Conservation (phyloP, 2,329 filamentous ascomycete genomes). For the Monilinia laxa region DNA sequence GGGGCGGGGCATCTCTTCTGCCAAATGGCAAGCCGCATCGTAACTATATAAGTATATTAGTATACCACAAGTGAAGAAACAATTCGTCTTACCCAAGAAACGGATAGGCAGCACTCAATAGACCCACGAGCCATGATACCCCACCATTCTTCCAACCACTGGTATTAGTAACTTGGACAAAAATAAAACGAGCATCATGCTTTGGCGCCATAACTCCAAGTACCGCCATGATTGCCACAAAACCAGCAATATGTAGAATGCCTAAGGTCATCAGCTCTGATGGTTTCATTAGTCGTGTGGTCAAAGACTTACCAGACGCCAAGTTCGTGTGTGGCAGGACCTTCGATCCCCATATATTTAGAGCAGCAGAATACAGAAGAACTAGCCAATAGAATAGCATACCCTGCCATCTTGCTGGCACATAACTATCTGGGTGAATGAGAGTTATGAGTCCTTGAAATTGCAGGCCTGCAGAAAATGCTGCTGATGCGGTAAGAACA, state of each 20-base stretch:
- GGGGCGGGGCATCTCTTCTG: slow-evolving; percentile 49
- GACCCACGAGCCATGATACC: slow-evolving; percentile 49
- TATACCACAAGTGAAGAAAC: background rate
- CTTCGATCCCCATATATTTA: slow-evolving; percentile 27
- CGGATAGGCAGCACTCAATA: slow-evolving; percentile 45
- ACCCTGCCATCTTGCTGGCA: slow-evolving; percentile 46
- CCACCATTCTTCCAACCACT: slow-evolving; percentile 48
- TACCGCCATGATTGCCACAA: slow-evolving; percentile 44
- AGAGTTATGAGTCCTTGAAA: slow-evolving; percentile 47
- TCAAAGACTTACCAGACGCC: slow-evolving; percentile 37
- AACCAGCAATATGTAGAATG: slow-evolving; percentile 41
- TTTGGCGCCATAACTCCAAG: slow-evolving; percentile 47
- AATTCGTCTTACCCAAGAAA: slow-evolving; percentile 38
- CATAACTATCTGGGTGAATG: slow-evolving; percentile 44
- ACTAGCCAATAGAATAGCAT: slow-evolving; percentile 51
- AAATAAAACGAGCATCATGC: slow-evolving; percentile 46
- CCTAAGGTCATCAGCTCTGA: slow-evolving; percentile 17
- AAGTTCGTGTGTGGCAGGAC: slow-evolving; percentile 44
- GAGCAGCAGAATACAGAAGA: slow-evolving; percentile 41
- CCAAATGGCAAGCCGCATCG: slow-evolving; percentile 48
- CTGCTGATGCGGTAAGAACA: slow-evolving; percentile 49
- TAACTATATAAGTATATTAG: slow-evolving; percentile 34
- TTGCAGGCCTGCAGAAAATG: slow-evolving; percentile 48
- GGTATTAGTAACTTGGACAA: slow-evolving; percentile 47
- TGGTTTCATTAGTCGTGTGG: background rate